Conservation (phyloP, 2,329 filamentous ascomycete genomes). For the Teratosphaeria nubilosa region DNA sequence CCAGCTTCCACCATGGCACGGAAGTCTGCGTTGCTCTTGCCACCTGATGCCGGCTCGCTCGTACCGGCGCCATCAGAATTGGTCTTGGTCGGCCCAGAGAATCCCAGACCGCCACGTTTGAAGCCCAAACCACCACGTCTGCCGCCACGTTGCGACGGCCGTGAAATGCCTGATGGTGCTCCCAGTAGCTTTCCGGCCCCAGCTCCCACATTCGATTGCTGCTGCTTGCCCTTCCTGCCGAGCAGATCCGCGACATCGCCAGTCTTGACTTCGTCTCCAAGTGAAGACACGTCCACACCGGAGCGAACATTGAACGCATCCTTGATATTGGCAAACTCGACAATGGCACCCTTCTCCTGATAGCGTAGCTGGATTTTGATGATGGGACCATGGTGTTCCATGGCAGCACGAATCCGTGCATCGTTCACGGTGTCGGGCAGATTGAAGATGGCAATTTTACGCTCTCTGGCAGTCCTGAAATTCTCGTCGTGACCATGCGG, state of each 20-base stretch:
- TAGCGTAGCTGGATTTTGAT: constrained; percentile 70
- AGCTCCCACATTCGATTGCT: constrained; percentile 18
- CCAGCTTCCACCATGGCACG: constrained; percentile 39
- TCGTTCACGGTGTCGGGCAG: constrained; percentile 90
- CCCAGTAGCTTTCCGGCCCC: constrained; percentile 3
- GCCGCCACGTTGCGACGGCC: constrained; percentile 38
- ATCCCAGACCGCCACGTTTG: constrained; percentile 30
- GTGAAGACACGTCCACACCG: constrained; percentile 30
- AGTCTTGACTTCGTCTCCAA: constrained; percentile 31
- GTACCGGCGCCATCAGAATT: neutral
- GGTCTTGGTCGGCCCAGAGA: constrained; percentile 15
- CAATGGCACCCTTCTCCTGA: constrained; percentile 71
- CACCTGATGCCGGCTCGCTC: constrained; percentile 10
- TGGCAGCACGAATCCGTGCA: constrained; percentile 63
- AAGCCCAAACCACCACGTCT: constrained; percentile 40
- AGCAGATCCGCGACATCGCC: constrained; percentile 46
- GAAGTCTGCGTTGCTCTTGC: constrained; percentile 51
- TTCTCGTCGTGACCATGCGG: constrained; percentile 11
- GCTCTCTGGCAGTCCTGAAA: constrained; percentile 34
- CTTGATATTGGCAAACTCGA: constrained; percentile 65
- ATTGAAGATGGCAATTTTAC: constrained; percentile 73
- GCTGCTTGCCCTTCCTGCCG: constrained; percentile 32
- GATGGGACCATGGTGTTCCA: constrained; percentile 60
- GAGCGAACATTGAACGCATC: constrained; percentile 62
- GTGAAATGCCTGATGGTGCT: constrained; percentile 19